Evolutionary conservation across 2,329 filamentous ascomycete genomes (phyloP), one percentile per base, ranked within the genome.

Genomic region (Oidium heveae): DNA sequence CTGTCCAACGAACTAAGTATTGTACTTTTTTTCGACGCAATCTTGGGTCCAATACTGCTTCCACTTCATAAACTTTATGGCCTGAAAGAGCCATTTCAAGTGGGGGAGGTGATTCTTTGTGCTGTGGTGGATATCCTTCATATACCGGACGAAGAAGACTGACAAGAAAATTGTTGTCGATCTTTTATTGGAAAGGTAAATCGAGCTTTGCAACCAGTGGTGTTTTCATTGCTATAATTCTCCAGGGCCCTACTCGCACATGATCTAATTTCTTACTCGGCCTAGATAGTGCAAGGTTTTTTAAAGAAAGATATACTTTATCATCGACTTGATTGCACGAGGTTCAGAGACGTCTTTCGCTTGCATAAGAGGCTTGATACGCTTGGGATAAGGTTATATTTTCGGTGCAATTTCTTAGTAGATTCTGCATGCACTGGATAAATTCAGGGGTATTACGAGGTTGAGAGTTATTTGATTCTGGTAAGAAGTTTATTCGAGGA

Each of bases 1-100:
- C 50, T 20, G 50, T 52, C 50, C 50, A 52, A 2, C 50, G 32
- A 8, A 52, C 50, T 24, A 52, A 28, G 20, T 52, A 52, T 52
- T 52, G 33, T 39, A 37, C 32, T 39, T 52, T 52, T 4, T 52
- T 52, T 37, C 50, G 4, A 2, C 20, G 7, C 2, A 52, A 22
- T 52, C 32, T 8, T 7, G 50, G 39, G 22, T 52, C 50, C 5
- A 39, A 20, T 4, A 52, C 39, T 12, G 16, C 33, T 52, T 39
- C 50, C 12, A 52, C 33, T 39, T 52, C 33, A 20, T 52, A 18
- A 6, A 22, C 16, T 22, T 52, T 22, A 13, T n/a, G 50, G 12
- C 50, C 50, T 4, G 18, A 39, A n/a, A 9, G 12, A 37, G 32
- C 4, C 5, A 22, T n/a, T 22, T 52, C 50, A 6, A 52, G 4